A percentile compares a stretch with the other conserved stretches of the same genome.
phyloP scores from a whole-genome alignment of 257 asterid genomes.

The Solanum piurae region DNA sequence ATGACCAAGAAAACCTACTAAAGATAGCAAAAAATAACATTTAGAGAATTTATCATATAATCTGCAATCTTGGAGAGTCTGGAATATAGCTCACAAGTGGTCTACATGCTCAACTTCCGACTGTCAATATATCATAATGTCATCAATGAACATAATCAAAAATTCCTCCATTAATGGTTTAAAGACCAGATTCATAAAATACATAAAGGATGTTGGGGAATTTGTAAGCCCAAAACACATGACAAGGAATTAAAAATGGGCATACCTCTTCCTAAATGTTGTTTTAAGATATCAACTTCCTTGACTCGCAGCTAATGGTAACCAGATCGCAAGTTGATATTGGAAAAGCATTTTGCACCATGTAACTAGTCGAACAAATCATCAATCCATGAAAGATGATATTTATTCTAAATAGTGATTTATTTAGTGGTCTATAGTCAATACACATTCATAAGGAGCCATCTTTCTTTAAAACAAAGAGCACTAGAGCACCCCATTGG shows the following conservation, averaged over 20 bases:
- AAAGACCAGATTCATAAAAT: neutral
- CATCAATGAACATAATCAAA: neutral
- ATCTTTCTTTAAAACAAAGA: too few species aligned
- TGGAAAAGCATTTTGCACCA: neutral
- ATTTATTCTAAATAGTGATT: too few species aligned
- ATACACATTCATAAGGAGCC: too few species aligned
- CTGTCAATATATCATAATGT: neutral
- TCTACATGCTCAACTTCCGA: too few species aligned
- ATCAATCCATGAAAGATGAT: neutral
- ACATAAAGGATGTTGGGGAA: neutral
- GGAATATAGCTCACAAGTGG: neutral
- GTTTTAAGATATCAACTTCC: neutral
- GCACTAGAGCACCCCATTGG: fast-evolving
- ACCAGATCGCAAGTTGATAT: neutral
- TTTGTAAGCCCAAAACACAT: neutral
- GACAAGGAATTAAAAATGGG: neutral
- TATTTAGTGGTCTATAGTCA: neutral
- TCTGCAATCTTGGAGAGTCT: too few species aligned
- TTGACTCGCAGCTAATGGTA: neutral
- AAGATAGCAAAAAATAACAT: too few species aligned
- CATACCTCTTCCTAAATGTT: too few species aligned
- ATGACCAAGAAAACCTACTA: too few species aligned
- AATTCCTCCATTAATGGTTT: neutral
- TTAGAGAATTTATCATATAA: neutral
- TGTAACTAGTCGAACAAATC: too few species aligned